A percentile compares a stretch with the other conserved stretches of the same genome.
Conservation (phyloP, 2,329 filamentous ascomycete species). For the Tolypocladium pustulatum region DNA sequence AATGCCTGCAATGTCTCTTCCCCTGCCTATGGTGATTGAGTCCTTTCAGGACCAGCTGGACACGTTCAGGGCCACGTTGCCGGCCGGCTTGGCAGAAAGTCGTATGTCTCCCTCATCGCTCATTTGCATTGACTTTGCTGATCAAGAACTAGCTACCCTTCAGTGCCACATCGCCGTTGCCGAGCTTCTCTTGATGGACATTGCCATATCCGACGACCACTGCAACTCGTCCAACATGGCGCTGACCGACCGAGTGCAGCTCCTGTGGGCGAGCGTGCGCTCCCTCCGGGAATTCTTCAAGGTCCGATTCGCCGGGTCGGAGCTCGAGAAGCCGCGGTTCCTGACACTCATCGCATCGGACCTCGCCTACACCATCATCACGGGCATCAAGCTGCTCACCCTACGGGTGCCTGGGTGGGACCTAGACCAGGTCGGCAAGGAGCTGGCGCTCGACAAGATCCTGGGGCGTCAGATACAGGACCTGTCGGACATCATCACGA, state of each 20-base stretch:
- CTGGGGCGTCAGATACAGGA: constrained; percentile 18
- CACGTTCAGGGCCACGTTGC: constrained; percentile 24
- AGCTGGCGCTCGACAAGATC: constrained; percentile 21
- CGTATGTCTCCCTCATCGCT: constrained; percentile 12
- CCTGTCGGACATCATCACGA: constrained; percentile 16
- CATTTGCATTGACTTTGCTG: background rate
- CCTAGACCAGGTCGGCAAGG: constrained; percentile 20
- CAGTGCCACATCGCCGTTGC: constrained; percentile 31
- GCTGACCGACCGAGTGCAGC: constrained; percentile 27
- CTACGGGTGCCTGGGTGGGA: constrained; percentile 37
- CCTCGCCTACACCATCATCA: constrained; percentile 35
- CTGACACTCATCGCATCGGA: constrained; percentile 35
- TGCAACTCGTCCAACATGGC: constrained; percentile 19
- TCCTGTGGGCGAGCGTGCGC: constrained; percentile 34
- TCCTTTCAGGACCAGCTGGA: constrained; percentile 34
- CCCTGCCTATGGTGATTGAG: constrained; percentile 29
- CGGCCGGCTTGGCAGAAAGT: constrained; percentile 22
- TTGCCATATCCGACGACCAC: constrained; percentile 29
- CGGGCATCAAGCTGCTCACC: constrained; percentile 34
- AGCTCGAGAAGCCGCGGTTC: constrained; percentile 26
- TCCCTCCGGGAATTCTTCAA: constrained; percentile 30
- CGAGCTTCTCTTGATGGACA: constrained; percentile 36
- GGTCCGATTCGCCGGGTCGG: constrained; percentile 19
- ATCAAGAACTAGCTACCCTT: constrained; percentile 22
- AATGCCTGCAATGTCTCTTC: constrained; percentile 23